Conservation (phyloP, 2,329 filamentous ascomycete species). For the Sporothrix dimorphospora region DNA sequence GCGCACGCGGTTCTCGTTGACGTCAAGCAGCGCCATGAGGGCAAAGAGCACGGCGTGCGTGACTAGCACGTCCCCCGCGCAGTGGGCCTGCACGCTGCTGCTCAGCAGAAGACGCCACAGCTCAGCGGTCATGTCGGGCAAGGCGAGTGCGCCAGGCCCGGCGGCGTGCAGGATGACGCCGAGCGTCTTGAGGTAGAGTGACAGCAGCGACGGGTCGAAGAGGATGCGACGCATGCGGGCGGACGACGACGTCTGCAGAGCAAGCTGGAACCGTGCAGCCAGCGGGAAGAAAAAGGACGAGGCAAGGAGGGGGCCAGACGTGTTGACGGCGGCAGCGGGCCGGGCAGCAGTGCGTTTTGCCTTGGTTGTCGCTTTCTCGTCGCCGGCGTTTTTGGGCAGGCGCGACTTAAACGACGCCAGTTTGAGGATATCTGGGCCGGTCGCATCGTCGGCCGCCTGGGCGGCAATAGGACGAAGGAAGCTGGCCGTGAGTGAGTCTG, state of each 20-base stretch:
- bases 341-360: constrained; percentile 50
- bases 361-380: constrained; percentile 36
- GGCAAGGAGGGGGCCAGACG: constrained; percentile 74
- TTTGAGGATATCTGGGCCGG: constrained; percentile 83
- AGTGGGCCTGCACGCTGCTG: constrained; percentile 60
- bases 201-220: constrained; percentile 74
- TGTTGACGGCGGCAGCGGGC: constrained; percentile 68
- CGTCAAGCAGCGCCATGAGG: constrained; percentile 77
- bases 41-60: constrained; percentile 77
- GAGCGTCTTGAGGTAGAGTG: constrained; percentile 83
- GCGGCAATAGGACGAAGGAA: constrained; percentile 84
- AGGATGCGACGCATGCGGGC: constrained; percentile 60
- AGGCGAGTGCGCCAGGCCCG: constrained; percentile 74
- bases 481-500: constrained; percentile 66
- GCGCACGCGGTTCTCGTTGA: constrained; percentile 74
- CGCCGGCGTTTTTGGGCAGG: constrained; percentile 60
- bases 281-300: constrained; percentile 85
- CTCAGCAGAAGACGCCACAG: constrained; percentile 79
- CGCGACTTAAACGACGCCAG: constrained; percentile 85
- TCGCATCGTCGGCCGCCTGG: constrained; percentile 75
- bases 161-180: constrained; percentile 80
- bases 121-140: constrained; percentile 81
- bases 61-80: constrained; percentile 61
- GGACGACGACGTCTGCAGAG: constrained; percentile 47
- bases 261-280: constrained; percentile 76